These are phyloP conservation scores for Saposhnikovia divaricata DNA, from an alignment of 129 eudicot genomes.

Conservation along the genomic window DNA sequence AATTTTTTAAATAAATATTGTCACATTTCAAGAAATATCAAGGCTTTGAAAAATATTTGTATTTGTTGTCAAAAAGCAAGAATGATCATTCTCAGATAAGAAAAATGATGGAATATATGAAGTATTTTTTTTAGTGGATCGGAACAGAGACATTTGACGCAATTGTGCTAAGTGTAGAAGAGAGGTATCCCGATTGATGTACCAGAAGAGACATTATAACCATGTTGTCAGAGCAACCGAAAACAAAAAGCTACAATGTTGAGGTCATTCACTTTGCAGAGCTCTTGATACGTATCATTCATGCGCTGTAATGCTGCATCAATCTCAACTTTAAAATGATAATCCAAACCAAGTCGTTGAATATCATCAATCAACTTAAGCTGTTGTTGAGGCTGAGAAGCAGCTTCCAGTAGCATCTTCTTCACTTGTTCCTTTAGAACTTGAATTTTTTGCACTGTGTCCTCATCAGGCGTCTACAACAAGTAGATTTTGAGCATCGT, in stretches of 20 bases:
- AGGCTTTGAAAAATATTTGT: too few relatives aligned
- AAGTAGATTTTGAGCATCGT: too few relatives aligned
- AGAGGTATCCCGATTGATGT: too few relatives aligned
- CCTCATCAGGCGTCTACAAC: not conserved
- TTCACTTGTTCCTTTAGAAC: not conserved
- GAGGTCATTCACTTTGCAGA: not conserved
- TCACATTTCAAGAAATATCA: too few relatives aligned
- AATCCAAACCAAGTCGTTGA: not conserved
- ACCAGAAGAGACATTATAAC: conserved; percentile 9
- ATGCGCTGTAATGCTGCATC: not conserved
- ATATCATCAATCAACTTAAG: not conserved
- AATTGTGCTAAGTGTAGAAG: too few relatives aligned
- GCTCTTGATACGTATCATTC: not conserved
- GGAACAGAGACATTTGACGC: not conserved
- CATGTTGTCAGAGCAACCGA: not conserved
- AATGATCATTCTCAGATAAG: not conserved
- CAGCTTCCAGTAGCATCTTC: not conserved
- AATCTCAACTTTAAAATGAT: not conserved
- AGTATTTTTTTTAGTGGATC: too few relatives aligned
- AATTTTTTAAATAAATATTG: too few relatives aligned
- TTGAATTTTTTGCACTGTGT: too few relatives aligned
- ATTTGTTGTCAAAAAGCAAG: not conserved
- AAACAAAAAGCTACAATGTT: not conserved
- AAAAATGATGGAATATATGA: too few relatives aligned
- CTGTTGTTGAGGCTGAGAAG: not conserved